Evolutionary conservation across 441 rosid species (phyloP).

Genomic region (Gossypium lobatum): DNA sequence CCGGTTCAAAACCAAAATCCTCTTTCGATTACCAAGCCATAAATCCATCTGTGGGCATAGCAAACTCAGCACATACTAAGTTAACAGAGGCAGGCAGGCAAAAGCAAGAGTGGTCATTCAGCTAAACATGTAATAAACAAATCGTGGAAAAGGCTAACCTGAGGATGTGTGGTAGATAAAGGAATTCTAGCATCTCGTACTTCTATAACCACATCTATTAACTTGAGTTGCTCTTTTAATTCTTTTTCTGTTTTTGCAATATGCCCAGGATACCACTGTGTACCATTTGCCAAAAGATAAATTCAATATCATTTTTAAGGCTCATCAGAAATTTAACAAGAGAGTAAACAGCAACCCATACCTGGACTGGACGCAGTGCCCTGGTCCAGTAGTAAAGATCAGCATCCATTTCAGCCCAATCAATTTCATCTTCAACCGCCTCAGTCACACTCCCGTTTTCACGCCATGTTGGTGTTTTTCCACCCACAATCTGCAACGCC

Average conservation of each 20-base stretch:
- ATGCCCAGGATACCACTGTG: constrained; percentile 98
- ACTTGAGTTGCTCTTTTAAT: constrained; percentile 80
- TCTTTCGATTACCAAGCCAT: constrained; percentile 92
- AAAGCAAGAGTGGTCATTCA: neutral
- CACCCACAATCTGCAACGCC: constrained; percentile 55
- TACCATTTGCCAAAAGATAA: neutral
- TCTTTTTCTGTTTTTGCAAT: constrained; percentile 88
- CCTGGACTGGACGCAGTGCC: constrained; percentile 79
- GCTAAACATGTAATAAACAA: neutral
- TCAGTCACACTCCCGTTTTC: constrained; percentile 24
- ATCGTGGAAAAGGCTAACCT: constrained; percentile 32
- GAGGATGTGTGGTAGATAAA: constrained; percentile 77
- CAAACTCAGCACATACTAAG: neutral
- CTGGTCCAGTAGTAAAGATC: constrained; percentile 73
- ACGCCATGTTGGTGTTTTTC: constrained; percentile 36
- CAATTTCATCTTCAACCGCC: constrained; percentile 34
- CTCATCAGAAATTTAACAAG: neutral
- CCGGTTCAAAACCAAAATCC: constrained; percentile 79
- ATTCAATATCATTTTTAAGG: neutral
- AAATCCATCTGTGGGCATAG: constrained; percentile 58
- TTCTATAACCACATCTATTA: constrained; percentile 94
- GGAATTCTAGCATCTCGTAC: constrained; percentile 94
- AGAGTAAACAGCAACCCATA: constrained; percentile 12
- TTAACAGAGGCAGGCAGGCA: neutral
- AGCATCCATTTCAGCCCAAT: constrained; percentile 71